A percentile compares a stretch with the other conserved stretches of the same genome.
Conservation (phyloP, 768 basidiomycete genomes). For the Naematelia encephala region DNA sequence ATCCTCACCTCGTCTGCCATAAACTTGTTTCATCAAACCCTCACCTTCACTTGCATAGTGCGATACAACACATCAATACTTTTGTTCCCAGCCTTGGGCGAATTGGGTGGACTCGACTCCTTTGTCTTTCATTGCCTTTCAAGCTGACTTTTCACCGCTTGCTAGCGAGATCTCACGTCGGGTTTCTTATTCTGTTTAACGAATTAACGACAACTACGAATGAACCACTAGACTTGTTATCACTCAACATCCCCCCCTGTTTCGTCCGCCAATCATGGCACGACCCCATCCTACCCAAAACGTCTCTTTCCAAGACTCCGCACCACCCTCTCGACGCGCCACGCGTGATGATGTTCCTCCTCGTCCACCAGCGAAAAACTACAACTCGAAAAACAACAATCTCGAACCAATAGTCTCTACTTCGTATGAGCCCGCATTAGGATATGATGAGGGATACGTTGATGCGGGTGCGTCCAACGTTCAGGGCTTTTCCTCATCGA, state of each 20-base stretch:
- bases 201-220: not conserved
- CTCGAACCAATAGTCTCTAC: slow-evolving; percentile 20
- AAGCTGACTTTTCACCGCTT: not conserved
- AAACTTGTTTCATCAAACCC: too few species aligned
- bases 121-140: not conserved
- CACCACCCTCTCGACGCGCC: slow-evolving; percentile 37
- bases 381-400: slow-evolving; percentile 26
- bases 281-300: slow-evolving; percentile 32
- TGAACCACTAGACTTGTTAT: not conserved
- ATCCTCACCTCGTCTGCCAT: too few species aligned
- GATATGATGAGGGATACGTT: slow-evolving; percentile 34
- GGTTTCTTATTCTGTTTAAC: not conserved
- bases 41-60: too few species aligned
- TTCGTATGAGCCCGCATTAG: slow-evolving; percentile 14
- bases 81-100: too few species aligned
- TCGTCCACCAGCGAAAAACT: slow-evolving; percentile 34
- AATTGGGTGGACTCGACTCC: too few species aligned
- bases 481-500: slow-evolving; percentile 32
- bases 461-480: slow-evolving; percentile 28
- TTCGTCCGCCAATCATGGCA: slow-evolving; percentile 26
- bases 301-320: slow-evolving; percentile 35
- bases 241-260: not conserved
- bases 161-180: not conserved
- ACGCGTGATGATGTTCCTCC: slow-evolving; percentile 30
- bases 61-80: too few species aligned